Percentiles rank a stretch among this genome's conserved stretches.
Conservation (phyloP, 129 eudicot genomes). For the Arctium lappa region DNA sequence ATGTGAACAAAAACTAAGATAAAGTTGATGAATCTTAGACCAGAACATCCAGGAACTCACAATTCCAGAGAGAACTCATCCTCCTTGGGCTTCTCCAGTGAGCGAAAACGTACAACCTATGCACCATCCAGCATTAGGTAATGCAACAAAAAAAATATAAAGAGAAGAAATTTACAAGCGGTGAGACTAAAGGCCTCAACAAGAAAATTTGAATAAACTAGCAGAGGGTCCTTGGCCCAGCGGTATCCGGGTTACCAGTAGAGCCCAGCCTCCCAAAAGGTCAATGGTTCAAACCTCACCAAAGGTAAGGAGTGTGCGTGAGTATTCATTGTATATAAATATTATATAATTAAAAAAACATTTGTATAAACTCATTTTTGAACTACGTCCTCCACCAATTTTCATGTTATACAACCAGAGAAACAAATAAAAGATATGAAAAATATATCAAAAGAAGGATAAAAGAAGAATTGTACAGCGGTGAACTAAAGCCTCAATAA, state of each 20-base stretch:
- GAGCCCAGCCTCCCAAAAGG: too few relatives aligned
- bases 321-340: neutral
- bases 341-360: neutral
- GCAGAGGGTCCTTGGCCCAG: neutral
- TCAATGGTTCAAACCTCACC: too few relatives aligned
- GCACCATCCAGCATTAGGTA: conserved; percentile 10
- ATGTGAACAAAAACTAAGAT: neutral
- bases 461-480: neutral
- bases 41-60: conserved; percentile 33
- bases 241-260: too few relatives aligned
- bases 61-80: conserved; percentile 69
- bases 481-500: neutral
- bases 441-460: neutral
- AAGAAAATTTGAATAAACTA: neutral
- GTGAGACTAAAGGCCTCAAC: neutral
- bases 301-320: too few relatives aligned
- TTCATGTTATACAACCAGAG: too few relatives aligned
- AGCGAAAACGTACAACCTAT: conserved; percentile 75
- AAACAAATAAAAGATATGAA: neutral
- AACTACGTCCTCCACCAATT: too few relatives aligned
- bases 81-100: conserved; percentile 77
- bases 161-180: neutral
- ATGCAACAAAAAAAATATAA: neutral
- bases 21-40: neutral
- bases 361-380: too few relatives aligned